Base-by-base conservation (phyloP, 768 basidiomycete species). In the Fomitopsis serialis region DNA sequence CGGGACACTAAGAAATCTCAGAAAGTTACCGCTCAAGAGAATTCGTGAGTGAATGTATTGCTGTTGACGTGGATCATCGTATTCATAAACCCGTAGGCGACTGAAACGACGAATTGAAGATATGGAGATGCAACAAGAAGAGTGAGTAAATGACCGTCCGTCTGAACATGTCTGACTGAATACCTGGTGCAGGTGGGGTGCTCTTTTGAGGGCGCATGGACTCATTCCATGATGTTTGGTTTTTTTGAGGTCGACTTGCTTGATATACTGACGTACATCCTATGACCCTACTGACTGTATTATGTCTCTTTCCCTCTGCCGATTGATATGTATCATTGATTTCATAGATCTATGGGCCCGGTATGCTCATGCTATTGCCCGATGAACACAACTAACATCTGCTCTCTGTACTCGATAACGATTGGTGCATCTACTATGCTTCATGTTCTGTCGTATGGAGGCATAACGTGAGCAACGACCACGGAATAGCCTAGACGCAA, bases 21-120 rank as follows among this genome's bases (percentile, higher is more conserved):
- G 54, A 95, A 95, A 62, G 70, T 73, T n/a, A 67, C 90, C 32
- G 74, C 79, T 43, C 80, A 81, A 62, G 90, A 94, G 71, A 96
- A 95, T 63, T 80, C 83, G 89, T 92, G 65, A 59, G 87, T 79
- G 15, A 15, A 25, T 46, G 12, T 21, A n/a, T n/a, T n/a, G n/a
- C n/a, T n/a, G n/a, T 42, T 10, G 4, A 24, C 29, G 21, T 22
- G 29, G 11, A 24, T 10, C 29, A 5, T 24, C 2, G 48, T 17
- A 0, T 25, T 27, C 50, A 25, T 34, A 17, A 34, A 15, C 47
- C 40, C 11, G 19, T 60, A 92, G 90, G 43, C 76, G 82, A 68
- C 68, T 92, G 32, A 89, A 84, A 66, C 79, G 82, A 55, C 81
- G 77, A 55, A 63, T 93, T 48, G 78, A 81, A 40, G 87, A 91